Evolutionary conservation across 371 early-diverging fungal genomes (phyloP), one percentile per base, ranked within the genome.

Genomic region (Coemansia sp.): DNA sequence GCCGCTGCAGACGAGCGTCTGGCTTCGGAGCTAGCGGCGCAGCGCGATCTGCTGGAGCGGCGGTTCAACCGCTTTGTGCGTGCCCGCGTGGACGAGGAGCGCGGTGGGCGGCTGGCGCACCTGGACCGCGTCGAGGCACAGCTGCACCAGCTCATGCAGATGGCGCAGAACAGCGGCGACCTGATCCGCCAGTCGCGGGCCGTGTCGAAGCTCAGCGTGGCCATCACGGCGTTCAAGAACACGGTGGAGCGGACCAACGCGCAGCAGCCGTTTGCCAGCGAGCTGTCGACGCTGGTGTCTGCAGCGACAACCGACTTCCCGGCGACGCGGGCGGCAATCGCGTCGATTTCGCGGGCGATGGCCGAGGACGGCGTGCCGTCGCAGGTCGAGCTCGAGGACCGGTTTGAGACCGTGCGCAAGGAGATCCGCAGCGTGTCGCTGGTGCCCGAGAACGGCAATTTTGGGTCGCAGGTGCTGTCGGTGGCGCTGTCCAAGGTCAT

Each of bases 31-130:
- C 66, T 81, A 30, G 41, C 57, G 10, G 42, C 63, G 20, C 81
- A 85, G 64, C 69, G 76, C 33, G 76, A 72, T 47, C 68, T 78
- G 33, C 72, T 88, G 36, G 79, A 85, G 59, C 68, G 72, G 57
- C 67, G 76, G 38, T 87, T 83, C 78, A 68, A 78, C 30, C 81
- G 85, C 10, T 85, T 92, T 71, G 87, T 94, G 64, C 85, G 87
- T 61, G 80, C 83, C 16, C 83, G 88, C 41, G 92, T 97, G 2
- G 98, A 97, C 63, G 77, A 81, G 38, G 98, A 97, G 80, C 90
- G 96, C 47, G 88, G 88, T 41, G 94, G 95, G 26, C 89, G 96
- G 34, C 80, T 98, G 58, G 91, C 95, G 3, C 82, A 88, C 31
- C 77, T 96, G 38, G 94, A 94, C 65, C 82, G 86, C 47, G 85